Evolutionary conservation across 257 asterid genomes (phyloP), one percentile per base, ranked within the genome.

Genomic region (Capsicum pubescens): DNA sequence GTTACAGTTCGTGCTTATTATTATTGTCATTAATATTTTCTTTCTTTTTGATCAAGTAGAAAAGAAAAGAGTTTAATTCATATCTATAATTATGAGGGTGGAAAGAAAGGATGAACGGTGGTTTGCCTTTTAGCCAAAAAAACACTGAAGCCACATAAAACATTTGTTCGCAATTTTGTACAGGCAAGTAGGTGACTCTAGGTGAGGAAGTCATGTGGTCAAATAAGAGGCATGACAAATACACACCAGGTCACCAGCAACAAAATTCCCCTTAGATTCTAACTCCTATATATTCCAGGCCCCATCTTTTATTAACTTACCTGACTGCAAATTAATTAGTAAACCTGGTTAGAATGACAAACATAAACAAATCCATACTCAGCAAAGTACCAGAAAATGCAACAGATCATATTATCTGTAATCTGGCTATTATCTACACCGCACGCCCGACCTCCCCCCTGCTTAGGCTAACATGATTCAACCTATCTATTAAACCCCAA

Each of bases 111-210:
- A 16, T 70, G 57, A 44, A 17, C 5, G 35, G 57, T 9, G 35
- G 36, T 44, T 44, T 44, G 16, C 7, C 36, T 44, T 70, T 2
- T 16, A 70, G 79, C 36, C 35, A 10, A 17, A 70, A 70, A 70
- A 70, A 70, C 7, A 10, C 57, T 17, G 36, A 70, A 70, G 57
- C 79, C 77, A 70, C 55, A 69, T 39, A 69, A 48, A 19, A 72
- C 59, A 48, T 72, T 13, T 19, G 80, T 72, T 9, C 3, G 35
- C 80, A 72, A 72, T 6, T 72, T 48, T 72, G 80, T 72, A 72
- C 35, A 39, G 44, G 44, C 44, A 4, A 39, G 44, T 39, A 72
- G 44, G 36, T 12, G 5, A 6, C 12, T 46, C 59, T 48, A 50
- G 80, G 59, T 72, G 11, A 17, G 35, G 60, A 72, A 48, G 60